Conservation (phyloP, 345 rosid species). For the Carallia pectinifolia region DNA sequence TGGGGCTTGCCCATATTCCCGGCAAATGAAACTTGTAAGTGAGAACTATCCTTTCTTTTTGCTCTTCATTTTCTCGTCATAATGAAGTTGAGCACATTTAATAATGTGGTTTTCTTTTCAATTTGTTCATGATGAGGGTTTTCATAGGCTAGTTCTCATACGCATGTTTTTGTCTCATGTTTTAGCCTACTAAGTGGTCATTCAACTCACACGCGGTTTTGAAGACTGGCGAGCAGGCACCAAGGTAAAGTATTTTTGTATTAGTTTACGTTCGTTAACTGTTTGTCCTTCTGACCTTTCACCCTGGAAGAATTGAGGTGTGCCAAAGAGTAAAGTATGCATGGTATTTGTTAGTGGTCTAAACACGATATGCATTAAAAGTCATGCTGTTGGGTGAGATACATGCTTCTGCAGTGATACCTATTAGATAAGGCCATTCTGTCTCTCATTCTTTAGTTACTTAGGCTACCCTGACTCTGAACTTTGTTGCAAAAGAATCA, state of each 20-base stretch:
- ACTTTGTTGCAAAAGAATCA: too few relatives aligned
- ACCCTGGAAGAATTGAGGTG: not conserved
- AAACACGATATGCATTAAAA: too few relatives aligned
- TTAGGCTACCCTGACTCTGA: too few relatives aligned
- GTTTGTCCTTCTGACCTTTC: not conserved
- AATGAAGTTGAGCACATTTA: not conserved
- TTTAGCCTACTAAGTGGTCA: slow-evolving; percentile 87
- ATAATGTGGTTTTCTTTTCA: not conserved
- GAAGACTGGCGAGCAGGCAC: slow-evolving; percentile 81
- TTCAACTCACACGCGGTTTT: slow-evolving; percentile 78
- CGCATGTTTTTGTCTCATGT: slow-evolving; percentile 14
- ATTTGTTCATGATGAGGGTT: not conserved
- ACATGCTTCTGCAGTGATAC: too few relatives aligned
- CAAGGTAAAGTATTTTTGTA: slow-evolving; percentile 48
- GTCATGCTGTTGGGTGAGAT: too few relatives aligned
- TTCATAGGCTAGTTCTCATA: slow-evolving; percentile 17
- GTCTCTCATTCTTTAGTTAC: too few relatives aligned
- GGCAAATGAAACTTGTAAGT: slow-evolving; percentile 71
- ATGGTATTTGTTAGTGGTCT: too few relatives aligned
- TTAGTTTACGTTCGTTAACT: not conserved
- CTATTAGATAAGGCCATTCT: too few relatives aligned
- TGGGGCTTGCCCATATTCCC: slow-evolving; percentile 75
- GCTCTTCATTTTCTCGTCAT: slow-evolving; percentile 4
- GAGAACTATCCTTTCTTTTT: slow-evolving; percentile 8
- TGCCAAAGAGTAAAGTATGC: too few relatives aligned